Percentiles rank a stretch among this genome's conserved stretches.
Evolutionary conservation across 768 basidiomycete genomes (phyloP).

Genomic region (Termitomyces sp.): DNA sequence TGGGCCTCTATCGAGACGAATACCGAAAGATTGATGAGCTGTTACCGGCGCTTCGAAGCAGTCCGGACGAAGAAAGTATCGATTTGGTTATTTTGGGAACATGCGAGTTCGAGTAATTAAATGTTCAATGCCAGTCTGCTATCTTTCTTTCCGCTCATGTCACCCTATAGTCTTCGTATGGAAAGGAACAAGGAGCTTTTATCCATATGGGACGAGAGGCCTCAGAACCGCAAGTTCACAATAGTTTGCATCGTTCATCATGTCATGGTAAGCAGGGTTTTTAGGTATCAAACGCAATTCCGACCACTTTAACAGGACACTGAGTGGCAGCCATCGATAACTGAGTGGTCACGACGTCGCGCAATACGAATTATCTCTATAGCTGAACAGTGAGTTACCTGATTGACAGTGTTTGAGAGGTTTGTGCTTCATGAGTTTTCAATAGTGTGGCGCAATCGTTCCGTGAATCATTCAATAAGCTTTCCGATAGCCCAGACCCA

Average conservation of each 20-base stretch:
- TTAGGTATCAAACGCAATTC: not conserved
- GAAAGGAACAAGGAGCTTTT: conserved; percentile 24
- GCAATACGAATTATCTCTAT: conserved; percentile 36
- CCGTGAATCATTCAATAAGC: conserved; percentile 22
- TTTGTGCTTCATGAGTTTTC: not conserved
- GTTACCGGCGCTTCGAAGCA: conserved; percentile 19
- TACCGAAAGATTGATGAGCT: conserved; percentile 23
- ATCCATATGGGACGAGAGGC: conserved; percentile 33
- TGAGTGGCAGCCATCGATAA: conserved; percentile 27
- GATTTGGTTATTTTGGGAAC: conserved; percentile 39
- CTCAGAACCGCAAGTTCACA: conserved; percentile 32
- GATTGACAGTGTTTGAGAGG: not conserved
- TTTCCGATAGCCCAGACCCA: conserved; percentile 28
- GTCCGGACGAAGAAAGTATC: conserved; percentile 21
- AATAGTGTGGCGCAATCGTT: conserved; percentile 29
- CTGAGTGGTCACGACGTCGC: conserved; percentile 32
- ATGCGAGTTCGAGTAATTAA: conserved; percentile 38
- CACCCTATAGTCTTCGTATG: conserved; percentile 18
- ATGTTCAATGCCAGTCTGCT: not conserved
- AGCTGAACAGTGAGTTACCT: conserved; percentile 31
- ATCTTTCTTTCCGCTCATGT: not conserved
- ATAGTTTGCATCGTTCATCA: conserved; percentile 42
- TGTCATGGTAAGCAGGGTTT: conserved; percentile 15
- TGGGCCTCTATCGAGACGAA: conserved; percentile 27
- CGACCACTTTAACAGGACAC: conserved; percentile 13